A percentile compares a stretch with the other conserved stretches of the same genome.
phyloP scores from a whole-genome alignment of 169 alveolate genomes.

The Cryptosporidium tyzzeri region DNA sequence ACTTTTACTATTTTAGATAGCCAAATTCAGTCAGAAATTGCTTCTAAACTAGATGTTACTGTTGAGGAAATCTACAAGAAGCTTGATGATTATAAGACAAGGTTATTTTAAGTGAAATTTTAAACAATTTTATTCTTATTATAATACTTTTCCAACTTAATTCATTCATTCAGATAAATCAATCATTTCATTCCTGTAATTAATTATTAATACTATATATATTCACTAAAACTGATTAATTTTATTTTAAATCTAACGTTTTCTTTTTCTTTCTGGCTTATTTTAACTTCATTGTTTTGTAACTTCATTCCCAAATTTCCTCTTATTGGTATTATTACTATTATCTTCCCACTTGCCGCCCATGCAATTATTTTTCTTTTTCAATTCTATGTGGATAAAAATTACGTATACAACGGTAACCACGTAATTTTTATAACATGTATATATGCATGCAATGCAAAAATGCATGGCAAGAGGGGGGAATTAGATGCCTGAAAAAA shows the following conservation, averaged over 20 bases:
- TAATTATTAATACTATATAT: too few relatives aligned
- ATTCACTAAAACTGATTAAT: too few relatives aligned
- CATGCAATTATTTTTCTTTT: neutral
- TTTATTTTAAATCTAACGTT: too few relatives aligned
- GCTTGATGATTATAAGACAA: conserved; percentile 93
- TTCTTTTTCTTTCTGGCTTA: neutral
- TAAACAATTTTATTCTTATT: neutral
- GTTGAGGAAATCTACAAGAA: conserved; percentile 93
- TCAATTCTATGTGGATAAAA: neutral
- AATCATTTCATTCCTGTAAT: neutral
- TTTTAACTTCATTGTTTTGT: neutral
- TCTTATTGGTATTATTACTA: neutral
- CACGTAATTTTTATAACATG: neutral
- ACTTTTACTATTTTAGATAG: conserved; percentile 85
- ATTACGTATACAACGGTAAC: conserved; percentile 4
- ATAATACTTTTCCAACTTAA: neutral
- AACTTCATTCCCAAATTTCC: neutral
- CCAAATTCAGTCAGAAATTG: conserved; percentile 89
- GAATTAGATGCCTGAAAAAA: neutral
- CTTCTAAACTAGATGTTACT: conserved; percentile 92
- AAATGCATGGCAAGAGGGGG: neutral
- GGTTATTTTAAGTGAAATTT: conserved; percentile 84
- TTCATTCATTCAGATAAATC: too few relatives aligned
- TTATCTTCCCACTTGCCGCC: neutral
- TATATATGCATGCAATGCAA: neutral